phyloP scores from a whole-genome alignment of 2,329 filamentous ascomycete species.

The Orbilia brochopaga region DNA sequence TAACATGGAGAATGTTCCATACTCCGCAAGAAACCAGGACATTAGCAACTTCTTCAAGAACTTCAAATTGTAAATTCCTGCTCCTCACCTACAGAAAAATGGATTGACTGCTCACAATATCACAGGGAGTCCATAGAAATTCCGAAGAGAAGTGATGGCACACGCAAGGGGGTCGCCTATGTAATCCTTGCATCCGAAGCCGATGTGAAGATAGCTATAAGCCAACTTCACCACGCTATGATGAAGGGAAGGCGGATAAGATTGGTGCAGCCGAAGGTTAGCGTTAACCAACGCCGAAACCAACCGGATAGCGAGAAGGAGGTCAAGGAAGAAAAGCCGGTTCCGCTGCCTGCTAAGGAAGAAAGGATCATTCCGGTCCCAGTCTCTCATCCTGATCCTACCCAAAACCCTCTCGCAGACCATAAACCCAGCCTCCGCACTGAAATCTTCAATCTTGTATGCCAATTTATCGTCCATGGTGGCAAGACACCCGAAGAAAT shows the following conservation, averaged over 20 bases:
- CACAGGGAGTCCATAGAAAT: conserved; percentile 31
- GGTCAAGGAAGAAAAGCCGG: not conserved
- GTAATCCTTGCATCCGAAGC: conserved; percentile 30
- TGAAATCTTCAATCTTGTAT: conserved; percentile 37
- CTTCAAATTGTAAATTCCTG: conserved; percentile 40
- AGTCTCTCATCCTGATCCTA: not conserved
- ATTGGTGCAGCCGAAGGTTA: conserved; percentile 24
- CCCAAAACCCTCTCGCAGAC: not conserved
- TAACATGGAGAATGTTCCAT: conserved; percentile 44
- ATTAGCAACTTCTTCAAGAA: conserved; percentile 37
- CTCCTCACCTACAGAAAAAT: not conserved
- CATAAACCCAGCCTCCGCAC: conserved; percentile 20
- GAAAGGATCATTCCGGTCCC: not conserved
- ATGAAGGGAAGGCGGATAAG: conserved; percentile 28
- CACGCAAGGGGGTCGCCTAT: conserved; percentile 22
- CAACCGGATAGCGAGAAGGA: conserved; percentile 13
- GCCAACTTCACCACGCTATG: conserved; percentile 17
- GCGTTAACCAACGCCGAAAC: conserved; percentile 8
- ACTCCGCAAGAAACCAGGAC: conserved; percentile 33
- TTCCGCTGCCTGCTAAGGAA: not conserved
- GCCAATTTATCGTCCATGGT: conserved; percentile 19
- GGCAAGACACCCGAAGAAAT: conserved; percentile 35
- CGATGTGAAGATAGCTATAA: conserved; percentile 30
- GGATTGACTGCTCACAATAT: conserved; percentile 5
- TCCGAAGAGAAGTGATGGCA: conserved; percentile 29